Evolutionary conservation across 495 filamentous ascomycete genomes (phyloP), one percentile per base, ranked within the genome.

Genomic region (Chaetomium fimeti): DNA sequence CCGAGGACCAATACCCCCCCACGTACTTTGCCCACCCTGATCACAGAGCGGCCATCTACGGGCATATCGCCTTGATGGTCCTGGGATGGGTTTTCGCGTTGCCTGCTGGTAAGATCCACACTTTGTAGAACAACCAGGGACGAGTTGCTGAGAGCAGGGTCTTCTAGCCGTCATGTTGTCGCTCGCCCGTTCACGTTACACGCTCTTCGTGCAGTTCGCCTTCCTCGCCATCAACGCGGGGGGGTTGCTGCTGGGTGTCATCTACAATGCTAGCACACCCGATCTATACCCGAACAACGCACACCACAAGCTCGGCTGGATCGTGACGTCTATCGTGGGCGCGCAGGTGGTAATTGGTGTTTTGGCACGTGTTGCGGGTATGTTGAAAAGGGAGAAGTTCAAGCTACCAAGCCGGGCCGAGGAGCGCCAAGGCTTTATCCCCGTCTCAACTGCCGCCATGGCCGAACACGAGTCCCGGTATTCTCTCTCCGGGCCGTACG

Each of bases 301-400:
- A 7, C 95, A 98, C 72, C 88, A 91, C 76, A 92, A 89, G 75
- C 82, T 94, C 55, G 94, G 94, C 38, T 98, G 94, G 94, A 79
- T 90, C 45, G 81, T 89, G 36, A 93, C 89, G 13, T 89, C 85
- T 79, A 80, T 92, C 16, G 79, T 89, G 13, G 77, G 80, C 47
- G 84, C 80, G 29, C 93, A 96, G 77, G 83, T 87, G 13, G 61
- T 88, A 15, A 78, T 95, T 70, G 83, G 86, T 22, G 72, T 95
- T 56, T 75, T 93, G 55, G 84, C 84, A 47, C 69, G 71, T 22
- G 71, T 82, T 55, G 79, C 75, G 18, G 80, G 75, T n/a, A 70
- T 72, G 16, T 60, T 78, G 52, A 73, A 64, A 57, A 48, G 60
- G 27, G 29, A 49, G 24, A 45, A 36, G 38, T 36, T 29, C 61